phyloP scores from a whole-genome alignment of 2,329 filamentous ascomycete species.

The Penicillium thymicola region DNA sequence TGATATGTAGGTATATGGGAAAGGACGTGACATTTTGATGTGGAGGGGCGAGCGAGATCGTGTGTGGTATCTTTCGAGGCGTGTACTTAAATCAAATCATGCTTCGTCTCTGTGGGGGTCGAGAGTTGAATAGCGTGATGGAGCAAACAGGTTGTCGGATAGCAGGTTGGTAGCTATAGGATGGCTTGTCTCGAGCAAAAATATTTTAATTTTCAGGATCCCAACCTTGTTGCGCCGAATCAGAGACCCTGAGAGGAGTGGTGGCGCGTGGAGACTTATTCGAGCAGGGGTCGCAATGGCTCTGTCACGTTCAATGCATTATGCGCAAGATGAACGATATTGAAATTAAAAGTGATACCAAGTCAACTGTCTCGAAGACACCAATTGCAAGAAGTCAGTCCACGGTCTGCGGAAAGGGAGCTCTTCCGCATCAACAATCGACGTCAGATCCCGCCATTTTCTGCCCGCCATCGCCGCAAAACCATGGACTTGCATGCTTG shows the following conservation, averaged over 20 bases:
- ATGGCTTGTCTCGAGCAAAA: neutral
- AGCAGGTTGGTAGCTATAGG: neutral
- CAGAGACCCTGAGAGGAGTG: conserved; percentile 2
- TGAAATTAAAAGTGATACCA: neutral
- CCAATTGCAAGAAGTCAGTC: conserved; percentile 6
- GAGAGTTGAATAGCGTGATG: neutral
- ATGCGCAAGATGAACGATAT: neutral
- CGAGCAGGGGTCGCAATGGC: neutral
- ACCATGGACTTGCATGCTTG: neutral
- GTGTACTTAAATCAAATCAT: conserved; percentile 17
- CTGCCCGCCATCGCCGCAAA: conserved; percentile 6
- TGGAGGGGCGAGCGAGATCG: neutral
- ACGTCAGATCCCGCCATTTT: conserved; percentile 24
- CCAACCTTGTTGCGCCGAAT: neutral
- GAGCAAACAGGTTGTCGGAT: neutral
- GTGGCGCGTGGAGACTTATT: neutral
- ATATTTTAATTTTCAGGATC: neutral
- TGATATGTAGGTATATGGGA: conserved; percentile 63
- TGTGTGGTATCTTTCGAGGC: neutral
- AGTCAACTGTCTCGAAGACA: neutral
- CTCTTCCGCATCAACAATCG: conserved; percentile 26
- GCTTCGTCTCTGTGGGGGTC: conserved; percentile 13
- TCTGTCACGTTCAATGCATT: neutral
- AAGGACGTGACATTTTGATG: conserved; percentile 51
- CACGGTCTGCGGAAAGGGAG: conserved; percentile 17